These are phyloP conservation scores for Psilocybe tampanensis DNA, from an alignment of 768 basidiomycete species.

Conservation along the genomic window DNA sequence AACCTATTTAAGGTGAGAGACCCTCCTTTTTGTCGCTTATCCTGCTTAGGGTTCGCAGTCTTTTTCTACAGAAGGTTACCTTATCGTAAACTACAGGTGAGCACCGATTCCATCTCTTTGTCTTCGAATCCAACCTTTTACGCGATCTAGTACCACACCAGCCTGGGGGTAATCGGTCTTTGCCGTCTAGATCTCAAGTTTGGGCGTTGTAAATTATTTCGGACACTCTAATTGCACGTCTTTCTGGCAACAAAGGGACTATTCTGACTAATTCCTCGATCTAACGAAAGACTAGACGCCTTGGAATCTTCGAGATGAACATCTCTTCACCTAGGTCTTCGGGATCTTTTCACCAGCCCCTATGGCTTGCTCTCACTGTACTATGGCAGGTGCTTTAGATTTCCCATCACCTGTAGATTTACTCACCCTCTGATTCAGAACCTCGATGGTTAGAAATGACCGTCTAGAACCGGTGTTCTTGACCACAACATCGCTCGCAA, in stretches of 20 bases:
- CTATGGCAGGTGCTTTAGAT: too few relatives aligned
- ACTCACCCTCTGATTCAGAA: too few relatives aligned
- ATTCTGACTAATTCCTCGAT: neutral
- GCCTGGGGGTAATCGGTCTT: slow-evolving; percentile 40
- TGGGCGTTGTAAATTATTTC: neutral
- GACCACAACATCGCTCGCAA: too few relatives aligned
- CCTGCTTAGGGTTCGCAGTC: slow-evolving; percentile 47
- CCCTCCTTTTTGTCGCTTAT: slow-evolving; percentile 1
- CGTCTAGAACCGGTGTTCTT: too few relatives aligned
- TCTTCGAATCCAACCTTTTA: neutral
- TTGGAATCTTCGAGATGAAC: too few relatives aligned
- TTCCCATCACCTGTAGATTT: too few relatives aligned
- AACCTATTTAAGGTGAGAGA: slow-evolving; percentile 69
- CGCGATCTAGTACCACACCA: slow-evolving; percentile 38
- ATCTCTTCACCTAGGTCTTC: too few relatives aligned
- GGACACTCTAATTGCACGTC: slow-evolving; percentile 6
- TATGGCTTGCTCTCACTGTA: too few relatives aligned
- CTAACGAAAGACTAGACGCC: neutral
- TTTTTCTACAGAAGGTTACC: slow-evolving; percentile 84
- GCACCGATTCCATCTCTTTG: slow-evolving; percentile 14
- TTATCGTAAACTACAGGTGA: slow-evolving; percentile 92
- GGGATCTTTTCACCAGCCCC: too few relatives aligned
- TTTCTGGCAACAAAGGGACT: neutral
- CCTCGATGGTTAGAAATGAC: too few relatives aligned
- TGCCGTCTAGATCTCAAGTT: neutral